Percentiles rank a stretch among this genome's conserved stretches.
These are phyloP conservation scores for Poteriospumella lacustris DNA, from an alignment of 108 stramenopile species.

Conservation along the genomic window DNA sequence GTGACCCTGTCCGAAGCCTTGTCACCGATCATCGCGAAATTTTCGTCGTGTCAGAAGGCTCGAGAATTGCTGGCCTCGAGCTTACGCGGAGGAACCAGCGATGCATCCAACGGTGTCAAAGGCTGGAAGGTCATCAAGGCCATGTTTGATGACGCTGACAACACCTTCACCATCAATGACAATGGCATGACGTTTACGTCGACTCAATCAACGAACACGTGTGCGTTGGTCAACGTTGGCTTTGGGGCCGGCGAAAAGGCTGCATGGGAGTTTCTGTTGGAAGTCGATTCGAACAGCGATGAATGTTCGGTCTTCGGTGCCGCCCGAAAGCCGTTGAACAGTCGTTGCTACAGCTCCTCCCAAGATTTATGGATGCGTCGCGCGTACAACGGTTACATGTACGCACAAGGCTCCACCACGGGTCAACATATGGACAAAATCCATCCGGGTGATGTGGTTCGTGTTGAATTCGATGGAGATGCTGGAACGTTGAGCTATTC, in stretches of 20 bases:
- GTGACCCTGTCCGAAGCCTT: neutral
- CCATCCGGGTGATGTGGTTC: conserved; percentile 51
- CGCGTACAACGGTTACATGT: conserved; percentile 53
- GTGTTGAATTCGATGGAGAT: conserved; percentile 51
- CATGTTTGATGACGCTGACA: conserved; percentile 11
- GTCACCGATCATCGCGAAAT: neutral
- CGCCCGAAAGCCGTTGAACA: conserved; percentile 43
- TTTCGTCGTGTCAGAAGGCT: neutral
- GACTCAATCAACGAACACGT: conserved; percentile 17
- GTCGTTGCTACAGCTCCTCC: conserved; percentile 50
- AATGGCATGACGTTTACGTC: conserved; percentile 22
- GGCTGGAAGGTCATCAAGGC: conserved; percentile 22
- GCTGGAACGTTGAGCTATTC: conserved; percentile 39
- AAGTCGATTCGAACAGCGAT: conserved; percentile 27
- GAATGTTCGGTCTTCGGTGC: conserved; percentile 53
- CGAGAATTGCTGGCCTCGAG: neutral
- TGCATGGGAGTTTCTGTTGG: conserved; percentile 20
- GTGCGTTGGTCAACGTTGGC: neutral
- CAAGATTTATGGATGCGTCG: conserved; percentile 53
- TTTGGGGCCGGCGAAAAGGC: neutral
- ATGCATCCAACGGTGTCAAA: neutral
- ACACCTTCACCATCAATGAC: conserved; percentile 8
- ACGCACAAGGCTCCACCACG: conserved; percentile 42
- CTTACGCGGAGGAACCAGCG: neutral
- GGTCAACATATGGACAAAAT: conserved; percentile 34